Evolutionary conservation across 2,329 filamentous ascomycete genomes (phyloP).

Genomic region (Diatrype stigma): DNA sequence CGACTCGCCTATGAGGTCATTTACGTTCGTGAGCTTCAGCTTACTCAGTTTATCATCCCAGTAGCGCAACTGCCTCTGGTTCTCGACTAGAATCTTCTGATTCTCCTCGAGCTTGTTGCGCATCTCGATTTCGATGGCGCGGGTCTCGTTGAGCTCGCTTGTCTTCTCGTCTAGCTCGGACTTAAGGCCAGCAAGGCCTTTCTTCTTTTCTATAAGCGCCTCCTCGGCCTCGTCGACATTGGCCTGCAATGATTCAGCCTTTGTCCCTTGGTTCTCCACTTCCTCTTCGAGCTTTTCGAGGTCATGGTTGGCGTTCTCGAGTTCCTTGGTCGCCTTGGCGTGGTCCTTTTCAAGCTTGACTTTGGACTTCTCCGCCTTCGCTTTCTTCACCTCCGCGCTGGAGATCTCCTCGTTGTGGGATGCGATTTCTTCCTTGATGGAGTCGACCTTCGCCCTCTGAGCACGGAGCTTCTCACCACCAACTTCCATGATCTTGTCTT

Average conservation of each 20-base stretch:
- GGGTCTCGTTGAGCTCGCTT: conserved; percentile 79
- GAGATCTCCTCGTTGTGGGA: conserved; percentile 78
- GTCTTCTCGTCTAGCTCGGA: conserved; percentile 82
- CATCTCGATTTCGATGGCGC: conserved; percentile 94
- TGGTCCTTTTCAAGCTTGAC: conserved; percentile 81
- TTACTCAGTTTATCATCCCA: conserved; percentile 90
- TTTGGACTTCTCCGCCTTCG: conserved; percentile 91
- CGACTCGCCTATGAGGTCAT: conserved; percentile 52
- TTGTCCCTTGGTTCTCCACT: conserved; percentile 70
- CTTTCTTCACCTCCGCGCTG: conserved; percentile 79
- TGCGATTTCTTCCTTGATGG: conserved; percentile 79
- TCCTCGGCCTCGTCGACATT: conserved; percentile 80
- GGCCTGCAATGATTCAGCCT: conserved; percentile 67
- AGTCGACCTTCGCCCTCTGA: conserved; percentile 88
- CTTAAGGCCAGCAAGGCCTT: conserved; percentile 76
- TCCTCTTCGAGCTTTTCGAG: conserved; percentile 75
- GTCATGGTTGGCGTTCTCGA: conserved; percentile 67
- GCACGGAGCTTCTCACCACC: conserved; percentile 88
- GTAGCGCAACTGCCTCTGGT: conserved; percentile 76
- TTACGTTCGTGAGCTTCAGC: conserved; percentile 75
- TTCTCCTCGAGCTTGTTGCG: conserved; percentile 96
- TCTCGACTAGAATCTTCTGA: conserved; percentile 82
- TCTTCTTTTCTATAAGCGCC: conserved; percentile 71
- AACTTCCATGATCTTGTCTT: conserved; percentile 98
- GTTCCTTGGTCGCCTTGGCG: conserved; percentile 73